A percentile compares a stretch with the other conserved stretches of the same genome.
phyloP scores from a whole-genome alignment of 176 grass and related monocot species.

The Chloris gayana region DNA sequence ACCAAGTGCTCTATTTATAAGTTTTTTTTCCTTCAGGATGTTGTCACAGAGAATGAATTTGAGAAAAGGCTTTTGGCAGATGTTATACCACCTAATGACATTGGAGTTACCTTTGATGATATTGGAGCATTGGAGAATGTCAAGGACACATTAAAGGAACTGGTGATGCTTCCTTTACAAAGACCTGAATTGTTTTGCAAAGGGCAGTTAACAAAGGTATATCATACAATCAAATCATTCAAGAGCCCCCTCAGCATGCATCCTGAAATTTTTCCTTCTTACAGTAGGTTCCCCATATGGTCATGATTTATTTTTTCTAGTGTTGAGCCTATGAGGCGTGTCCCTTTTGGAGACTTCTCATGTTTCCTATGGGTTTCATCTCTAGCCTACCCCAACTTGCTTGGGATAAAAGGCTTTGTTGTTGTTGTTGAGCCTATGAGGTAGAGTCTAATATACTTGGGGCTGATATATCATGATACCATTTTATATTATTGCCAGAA shows the following conservation, averaged over 20 bases:
- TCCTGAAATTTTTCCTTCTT: neutral
- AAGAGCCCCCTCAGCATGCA: neutral
- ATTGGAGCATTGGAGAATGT: conserved; percentile 99
- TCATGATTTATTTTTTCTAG: neutral
- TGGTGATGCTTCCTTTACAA: conserved; percentile 99
- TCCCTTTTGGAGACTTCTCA: no score
- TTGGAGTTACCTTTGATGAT: conserved; percentile 98
- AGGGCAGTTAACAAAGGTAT: conserved; percentile 97
- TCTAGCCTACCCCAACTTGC: no score
- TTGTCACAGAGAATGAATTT: conserved; percentile 96
- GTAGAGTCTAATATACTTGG: no score
- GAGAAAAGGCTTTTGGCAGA: conserved; percentile 96
- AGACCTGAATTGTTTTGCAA: conserved; percentile 98
- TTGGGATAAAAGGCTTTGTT: no score
- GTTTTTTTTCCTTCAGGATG: conserved; percentile 64
- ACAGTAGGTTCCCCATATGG: neutral
- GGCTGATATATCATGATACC: neutral
- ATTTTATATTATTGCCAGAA: conserved; percentile 18
- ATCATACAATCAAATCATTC: conserved; percentile 14
- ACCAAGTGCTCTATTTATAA: conserved; percentile 15
- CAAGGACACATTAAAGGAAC: conserved; percentile 94
- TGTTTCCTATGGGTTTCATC: no score
- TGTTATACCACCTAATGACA: conserved; percentile 98
- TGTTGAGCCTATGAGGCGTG: neutral
- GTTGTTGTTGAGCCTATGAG: neutral